Evolutionary conservation across 2,329 filamentous ascomycete genomes (phyloP), one percentile per base, ranked within the genome.

Genomic region (Penicillium glabrum): DNA sequence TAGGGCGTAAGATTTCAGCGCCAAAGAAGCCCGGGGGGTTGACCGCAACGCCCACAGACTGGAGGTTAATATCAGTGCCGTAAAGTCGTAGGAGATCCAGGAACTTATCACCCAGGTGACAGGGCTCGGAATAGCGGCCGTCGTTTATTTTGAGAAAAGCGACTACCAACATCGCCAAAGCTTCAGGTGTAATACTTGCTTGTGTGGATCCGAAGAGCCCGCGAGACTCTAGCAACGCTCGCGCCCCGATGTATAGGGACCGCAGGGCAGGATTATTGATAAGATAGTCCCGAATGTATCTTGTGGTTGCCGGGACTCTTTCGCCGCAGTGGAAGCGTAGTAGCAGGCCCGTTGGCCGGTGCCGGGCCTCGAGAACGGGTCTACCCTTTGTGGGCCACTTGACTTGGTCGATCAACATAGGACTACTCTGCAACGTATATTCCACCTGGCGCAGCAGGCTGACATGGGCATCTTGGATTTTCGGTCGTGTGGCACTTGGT

Each of bases 141-240:
- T 75, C 72, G 31, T 70, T 71, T 59, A 80, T 73, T 59, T 80
- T 80, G 27, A 86, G 69, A 27, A 80, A 79, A 5, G 83, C 81
- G 14, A 82, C 79, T 19, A 86, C 69, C 75, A 86, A 82, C 72
- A 85, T 81, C 64, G 84, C 78, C 10, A 85, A 71, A 13, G 78
- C 74, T 64, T 86, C 85, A 0, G 82, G 79, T 16, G 78, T 79
- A 33, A 86, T 69, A 1, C 82, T 81, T n/a, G 79, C 79, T 3
- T 69, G 64, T 53, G 72, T 77, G 19, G 80, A 75, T 51, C 82
- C 78, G 31, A 77, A 75, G 2, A 87, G 67, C 24, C 75, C 76
- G 39, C 81, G 78, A 23, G 80, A 72, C 51, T 82, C 76, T 41
- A 88, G 72, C 16, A 79, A 72, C 49, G 79, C 74, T 60, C 82